Base-by-base conservation (phyloP, 371 early-diverging fungal species). In the Chytridium lagenaria region DNA sequence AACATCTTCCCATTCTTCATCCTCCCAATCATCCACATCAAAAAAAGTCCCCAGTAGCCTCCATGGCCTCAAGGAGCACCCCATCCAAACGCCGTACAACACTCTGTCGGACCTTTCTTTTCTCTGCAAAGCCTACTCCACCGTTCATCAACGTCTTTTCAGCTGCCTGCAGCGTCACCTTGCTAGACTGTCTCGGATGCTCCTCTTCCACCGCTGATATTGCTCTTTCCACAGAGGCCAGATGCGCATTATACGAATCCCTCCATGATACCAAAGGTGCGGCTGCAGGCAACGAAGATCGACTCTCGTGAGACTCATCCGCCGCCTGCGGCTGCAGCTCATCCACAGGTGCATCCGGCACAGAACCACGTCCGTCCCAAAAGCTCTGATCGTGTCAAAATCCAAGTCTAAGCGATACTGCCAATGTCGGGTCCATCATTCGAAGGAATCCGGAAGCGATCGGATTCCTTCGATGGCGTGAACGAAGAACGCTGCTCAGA, bases 61-160 rank as follows among this genome's bases (percentile, higher is more conserved):
- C 66, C 66, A 66, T 66, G 2, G 66, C 66, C n/a, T 66, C 66
- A 19, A 66, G 66, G 30, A 66, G 66, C 5, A 66, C 49, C 2
- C 66, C 66, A 30, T 66, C 66, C 2, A 66, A 28, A 15, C 66
- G 38, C 5, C 49, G 38, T 38, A 66, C 66, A 38, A 66, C 66
- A 44, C 66, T 66, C 49, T 66, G 66, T 33, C 66, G 5, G 10
- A 66, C 19, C 66, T 66, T 66, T 28, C 66, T 37, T 44, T 66
- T 61, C 37, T 61, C 61, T 26, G 31, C 37, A 61, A 61, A 61
- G 30, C 34, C 7, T 28, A 15, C 55, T 52, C 12, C 44, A 26
- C 55, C 55, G 10, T 26, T 26, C 23, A n/a, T n/a, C n/a, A n/a
- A n/a, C n/a, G n/a, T n/a, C n/a, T n/a, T n/a, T n/a, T n/a, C n/a